phyloP scores from a whole-genome alignment of 2,329 filamentous ascomycete genomes.

The Sarocladium strictum region DNA sequence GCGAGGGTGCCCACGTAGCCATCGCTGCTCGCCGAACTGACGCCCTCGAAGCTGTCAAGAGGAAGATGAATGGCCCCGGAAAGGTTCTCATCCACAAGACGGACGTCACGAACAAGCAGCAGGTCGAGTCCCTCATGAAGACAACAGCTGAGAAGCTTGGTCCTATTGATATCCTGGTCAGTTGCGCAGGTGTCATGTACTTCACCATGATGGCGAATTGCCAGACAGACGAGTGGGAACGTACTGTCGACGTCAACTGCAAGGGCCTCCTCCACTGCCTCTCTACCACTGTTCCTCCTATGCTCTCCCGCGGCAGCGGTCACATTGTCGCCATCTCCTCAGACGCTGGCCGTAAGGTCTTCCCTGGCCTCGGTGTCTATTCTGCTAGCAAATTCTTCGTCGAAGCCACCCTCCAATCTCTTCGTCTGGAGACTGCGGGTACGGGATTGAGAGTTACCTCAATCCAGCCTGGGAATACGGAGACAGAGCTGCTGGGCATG shows the following conservation, averaged over 20 bases:
- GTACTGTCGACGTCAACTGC: slow-evolving; percentile 80
- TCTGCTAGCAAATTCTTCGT: slow-evolving; percentile 82
- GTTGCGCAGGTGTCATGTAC: slow-evolving; percentile 82
- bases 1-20: slow-evolving; percentile 65
- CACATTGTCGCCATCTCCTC: slow-evolving; percentile 80
- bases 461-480: slow-evolving; percentile 72
- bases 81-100: slow-evolving; percentile 65
- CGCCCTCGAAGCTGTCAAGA: slow-evolving; percentile 62
- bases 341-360: slow-evolving; percentile 75
- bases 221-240: slow-evolving; percentile 70
- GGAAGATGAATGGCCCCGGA: slow-evolving; percentile 41
- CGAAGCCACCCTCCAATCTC: slow-evolving; percentile 69
- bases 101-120: slow-evolving; percentile 61
- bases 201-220: slow-evolving; percentile 81
- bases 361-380: slow-evolving; percentile 76
- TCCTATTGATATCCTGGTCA: slow-evolving; percentile 71
- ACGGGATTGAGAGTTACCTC: slow-evolving; percentile 66
- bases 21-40: slow-evolving; percentile 66
- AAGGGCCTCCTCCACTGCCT: slow-evolving; percentile 73
- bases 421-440: slow-evolving; percentile 71
- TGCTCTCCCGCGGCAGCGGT: slow-evolving; percentile 62
- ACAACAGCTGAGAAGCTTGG: slow-evolving; percentile 58
- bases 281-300: slow-evolving; percentile 61
- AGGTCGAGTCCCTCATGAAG: slow-evolving; percentile 62
- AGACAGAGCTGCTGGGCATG: slow-evolving; percentile 67